Evolutionary conservation across 73 alveolate species (phyloP), one percentile per base, ranked within the genome.

Genomic region (Blepharisma japonicum): DNA sequence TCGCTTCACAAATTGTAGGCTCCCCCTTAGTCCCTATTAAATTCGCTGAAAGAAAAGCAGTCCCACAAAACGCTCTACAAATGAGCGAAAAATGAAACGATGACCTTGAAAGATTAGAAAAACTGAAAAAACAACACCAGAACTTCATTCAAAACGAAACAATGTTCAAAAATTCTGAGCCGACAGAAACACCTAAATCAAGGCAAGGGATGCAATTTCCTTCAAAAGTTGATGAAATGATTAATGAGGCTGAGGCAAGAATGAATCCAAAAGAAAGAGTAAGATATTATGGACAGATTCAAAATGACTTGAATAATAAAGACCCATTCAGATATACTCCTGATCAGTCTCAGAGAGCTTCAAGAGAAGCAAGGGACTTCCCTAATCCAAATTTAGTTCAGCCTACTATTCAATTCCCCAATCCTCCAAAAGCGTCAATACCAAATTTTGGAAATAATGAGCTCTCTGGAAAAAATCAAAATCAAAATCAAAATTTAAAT

Each of bases 51-150:
- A n/a, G 74, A 8, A 14, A 5, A 61, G 42, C 42, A 0, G 2
- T 70, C 3, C 80, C 66, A 2, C 11, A 54, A 18, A 18, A 70
- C 11, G 80, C 68, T n/a, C 38, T 18, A 5, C 71, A n/a, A 39
- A 9, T 70, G 21, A 72, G 68, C 18, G 74, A 61, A 5, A 61
- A 61, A 25, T 14, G 14, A 39, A 8, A 11, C 14, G 74, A 61
- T 14, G 74, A 61, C 47, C 46, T 14, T 25, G 74, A 61, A 61
- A 61, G 74, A 5, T 48, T 61, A 1, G 50, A 61, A 39, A 61
- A 61, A 5, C 74, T 61, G 3, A 61, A 61, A 61, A 61, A 45
- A 5, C 81, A 70, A 0, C 80, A 45, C 5, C 76, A 45, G 68
- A 53, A 53, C 68, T 53, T 53, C 18, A 53, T 53, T 53, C 18